phyloP scores from a whole-genome alignment of 1,284 basidiomycete species.

The Porodaedalea pini region DNA sequence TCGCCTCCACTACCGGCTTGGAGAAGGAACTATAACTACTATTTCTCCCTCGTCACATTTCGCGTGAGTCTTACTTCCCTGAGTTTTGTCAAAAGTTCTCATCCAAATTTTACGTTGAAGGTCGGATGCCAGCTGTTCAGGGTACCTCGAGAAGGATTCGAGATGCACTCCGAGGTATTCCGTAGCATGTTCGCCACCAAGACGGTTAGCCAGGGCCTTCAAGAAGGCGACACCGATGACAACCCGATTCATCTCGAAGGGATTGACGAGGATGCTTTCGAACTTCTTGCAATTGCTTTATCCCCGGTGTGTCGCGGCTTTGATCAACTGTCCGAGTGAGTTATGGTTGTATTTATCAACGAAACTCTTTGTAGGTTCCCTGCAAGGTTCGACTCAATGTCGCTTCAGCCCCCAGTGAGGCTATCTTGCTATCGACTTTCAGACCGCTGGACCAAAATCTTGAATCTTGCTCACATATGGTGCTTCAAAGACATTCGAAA shows the following conservation, averaged over 20 bases:
- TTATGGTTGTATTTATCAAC: background rate
- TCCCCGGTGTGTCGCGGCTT: background rate
- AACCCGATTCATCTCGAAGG: constrained; percentile 12
- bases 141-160: constrained; percentile 9
- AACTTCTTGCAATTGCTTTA: constrained; percentile 9
- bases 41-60: background rate
- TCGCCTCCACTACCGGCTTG: too few relatives aligned
- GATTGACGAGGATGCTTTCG: background rate
- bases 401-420: constrained; percentile 1
- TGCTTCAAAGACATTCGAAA: constrained; percentile 2
- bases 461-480: constrained; percentile 10
- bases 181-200: constrained; percentile 13
- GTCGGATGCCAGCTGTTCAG: constrained; percentile 10
- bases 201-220: background rate
- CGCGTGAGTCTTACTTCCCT: background rate
- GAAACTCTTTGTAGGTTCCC: background rate
- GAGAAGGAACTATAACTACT: background rate
- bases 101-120: background rate
- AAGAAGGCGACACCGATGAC: constrained; percentile 10
- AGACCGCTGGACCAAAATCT: constrained; percentile 4
- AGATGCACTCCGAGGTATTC: constrained; percentile 9
- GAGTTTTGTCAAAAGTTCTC: too few relatives aligned
- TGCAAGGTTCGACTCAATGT: background rate
- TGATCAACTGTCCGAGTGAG: background rate
- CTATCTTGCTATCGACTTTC: constrained; percentile 19